phyloP scores from a whole-genome alignment of 257 asterid genomes.

The Solanum okadae region DNA sequence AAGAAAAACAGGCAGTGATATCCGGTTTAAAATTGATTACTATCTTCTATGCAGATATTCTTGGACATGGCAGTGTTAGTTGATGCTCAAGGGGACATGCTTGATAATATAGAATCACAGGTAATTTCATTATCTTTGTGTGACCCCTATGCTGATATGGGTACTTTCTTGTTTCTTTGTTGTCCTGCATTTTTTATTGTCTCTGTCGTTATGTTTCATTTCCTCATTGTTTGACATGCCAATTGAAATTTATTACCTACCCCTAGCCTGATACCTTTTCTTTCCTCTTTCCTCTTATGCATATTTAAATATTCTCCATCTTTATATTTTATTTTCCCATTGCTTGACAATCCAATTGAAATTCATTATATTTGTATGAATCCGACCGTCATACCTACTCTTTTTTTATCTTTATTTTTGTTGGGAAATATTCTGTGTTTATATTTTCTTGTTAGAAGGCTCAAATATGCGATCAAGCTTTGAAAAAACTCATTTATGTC shows the following conservation, averaged over 20 bases:
- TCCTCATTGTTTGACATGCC: neutral
- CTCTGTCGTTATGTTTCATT: neutral
- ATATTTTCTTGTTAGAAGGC: neutral
- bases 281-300: neutral
- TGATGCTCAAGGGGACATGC: constrained; percentile 98
- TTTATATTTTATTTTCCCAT: neutral
- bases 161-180: neutral
- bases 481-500: neutral
- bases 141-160: neutral
- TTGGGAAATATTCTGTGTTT: neutral
- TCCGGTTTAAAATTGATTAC: neutral
- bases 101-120: constrained; percentile 94
- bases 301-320: neutral
- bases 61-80: constrained; percentile 97
- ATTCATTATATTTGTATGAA: neutral
- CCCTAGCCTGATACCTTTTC: neutral
- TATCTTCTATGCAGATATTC: constrained; percentile 44
- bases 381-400: neutral
- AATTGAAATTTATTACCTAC: neutral
- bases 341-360: neutral
- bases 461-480: neutral
- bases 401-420: too few species aligned
- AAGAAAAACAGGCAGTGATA: neutral
- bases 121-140: constrained; percentile 17
- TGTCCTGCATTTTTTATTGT: neutral